phyloP scores from a whole-genome alignment of 2,329 filamentous ascomycete genomes.

The Botrytis pseudocinerea region DNA sequence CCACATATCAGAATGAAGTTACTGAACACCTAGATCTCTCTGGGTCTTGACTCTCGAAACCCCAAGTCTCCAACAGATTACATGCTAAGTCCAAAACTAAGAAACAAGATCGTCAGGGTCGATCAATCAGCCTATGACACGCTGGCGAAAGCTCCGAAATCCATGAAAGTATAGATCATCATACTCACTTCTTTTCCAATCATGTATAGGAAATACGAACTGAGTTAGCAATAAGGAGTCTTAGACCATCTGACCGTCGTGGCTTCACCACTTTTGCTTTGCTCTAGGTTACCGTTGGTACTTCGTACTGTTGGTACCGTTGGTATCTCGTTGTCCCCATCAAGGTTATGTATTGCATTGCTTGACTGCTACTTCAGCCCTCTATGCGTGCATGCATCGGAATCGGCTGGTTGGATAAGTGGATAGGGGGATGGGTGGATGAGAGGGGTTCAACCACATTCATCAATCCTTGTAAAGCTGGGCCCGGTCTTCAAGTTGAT shows the following conservation, averaged over 20 bases:
- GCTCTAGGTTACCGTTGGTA: neutral
- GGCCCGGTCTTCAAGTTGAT: neutral
- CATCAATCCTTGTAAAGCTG: neutral
- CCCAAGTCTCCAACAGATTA: neutral
- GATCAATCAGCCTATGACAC: slow-evolving; percentile 16
- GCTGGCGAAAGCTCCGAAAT: neutral
- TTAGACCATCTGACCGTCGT: neutral
- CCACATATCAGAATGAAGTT: neutral
- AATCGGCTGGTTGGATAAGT: neutral
- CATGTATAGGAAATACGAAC: neutral
- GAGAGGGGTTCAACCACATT: neutral
- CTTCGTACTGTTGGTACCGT: neutral
- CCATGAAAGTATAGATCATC: neutral
- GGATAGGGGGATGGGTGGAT: neutral
- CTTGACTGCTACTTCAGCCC: neutral
- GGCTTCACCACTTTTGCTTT: neutral
- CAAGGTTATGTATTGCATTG: neutral
- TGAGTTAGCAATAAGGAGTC: neutral
- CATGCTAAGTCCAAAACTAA: neutral
- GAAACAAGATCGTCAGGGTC: slow-evolving; percentile 7
- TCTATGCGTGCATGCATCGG: slow-evolving; percentile 7
- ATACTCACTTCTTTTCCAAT: neutral
- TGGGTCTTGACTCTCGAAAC: neutral
- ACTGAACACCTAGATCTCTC: neutral
- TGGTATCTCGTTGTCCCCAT: neutral